Evolutionary conservation across 768 basidiomycete genomes (phyloP).

Genomic region (Gautieria morchelliformis): DNA sequence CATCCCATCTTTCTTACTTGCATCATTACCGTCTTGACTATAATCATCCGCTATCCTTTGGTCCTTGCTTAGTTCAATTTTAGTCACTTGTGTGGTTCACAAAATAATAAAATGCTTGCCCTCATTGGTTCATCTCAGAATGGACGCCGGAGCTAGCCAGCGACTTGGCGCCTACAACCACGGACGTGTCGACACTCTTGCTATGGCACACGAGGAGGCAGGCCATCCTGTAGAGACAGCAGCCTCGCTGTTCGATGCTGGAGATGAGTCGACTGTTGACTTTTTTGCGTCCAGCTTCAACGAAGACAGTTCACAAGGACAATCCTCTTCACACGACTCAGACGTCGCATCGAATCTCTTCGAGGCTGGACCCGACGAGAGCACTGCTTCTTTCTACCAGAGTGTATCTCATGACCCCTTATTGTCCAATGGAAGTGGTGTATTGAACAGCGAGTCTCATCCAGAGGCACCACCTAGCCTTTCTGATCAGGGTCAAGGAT

Average conservation of each 20-base stretch:
- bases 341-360: slow-evolving; percentile 5
- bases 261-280: slow-evolving; percentile 46
- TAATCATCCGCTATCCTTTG: slow-evolving; percentile 28
- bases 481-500: slow-evolving; percentile 16
- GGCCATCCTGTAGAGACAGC: slow-evolving; percentile 51
- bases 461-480: neutral
- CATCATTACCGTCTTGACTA: slow-evolving; percentile 22
- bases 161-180: neutral
- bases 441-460: neutral
- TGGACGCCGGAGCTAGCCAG: too few species aligned
- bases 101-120: neutral
- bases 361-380: slow-evolving; percentile 7
- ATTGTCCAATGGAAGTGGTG: neutral
- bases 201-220: slow-evolving; percentile 9
- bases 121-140: too few species aligned
- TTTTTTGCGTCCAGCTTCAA: slow-evolving; percentile 49
- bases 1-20: slow-evolving; percentile 16
- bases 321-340: neutral
- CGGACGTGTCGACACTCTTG: neutral
- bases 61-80: slow-evolving; percentile 2
- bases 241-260: slow-evolving; percentile 68
- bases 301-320: neutral
- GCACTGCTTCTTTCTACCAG: neutral
- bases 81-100: neutral
- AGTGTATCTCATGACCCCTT: neutral